Base-by-base conservation (phyloP, 2,329 filamentous ascomycete genomes). In the Dactylellina haptotyla region DNA sequence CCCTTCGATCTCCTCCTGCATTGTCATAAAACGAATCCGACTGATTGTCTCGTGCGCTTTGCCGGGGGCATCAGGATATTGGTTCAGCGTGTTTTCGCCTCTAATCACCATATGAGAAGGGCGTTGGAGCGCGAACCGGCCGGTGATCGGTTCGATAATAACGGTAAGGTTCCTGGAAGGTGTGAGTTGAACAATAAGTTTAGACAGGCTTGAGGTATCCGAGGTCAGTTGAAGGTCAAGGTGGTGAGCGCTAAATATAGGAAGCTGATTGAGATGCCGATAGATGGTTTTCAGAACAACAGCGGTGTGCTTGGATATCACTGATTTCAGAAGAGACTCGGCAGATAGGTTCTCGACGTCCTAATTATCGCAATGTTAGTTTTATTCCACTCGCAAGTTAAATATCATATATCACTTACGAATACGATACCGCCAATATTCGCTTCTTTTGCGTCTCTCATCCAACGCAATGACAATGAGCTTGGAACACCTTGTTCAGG, bases 401-500 rank as follows among this genome's bases (percentile, higher is more conserved):
- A 25, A 25, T 16, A 12, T 25, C 12, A 25, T 9, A 9, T 18
- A 34, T 25, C 12, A 70, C 75, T 71, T 67, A 76, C 75, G 32
- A 97, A 84, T 1, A 84, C 80, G 26, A 97, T 84, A n/a, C 87
- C 82, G n/a, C 84, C 82, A 65, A 90, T 87, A 75, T 86, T 85
- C 41, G 93, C 87, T 79, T 94, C 90, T 77, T 90, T 89, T 75
- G 89, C 89, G 78, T 94, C 89, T 66, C 91, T 88, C 80, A 96
- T 93, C 94, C 95, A 99, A 76, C 92, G 89, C 39, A 89, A 82
- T 1, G 83, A 84, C 48, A 95, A 79, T 51, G 81, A 81, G 76
- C 87, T 90, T 0, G 85, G 78, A 10, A 78, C 80, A 8, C 81
- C 81, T 43, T 80, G 79, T 66, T 83, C 84, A 12, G 76, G 75